Evolutionary conservation across 2,329 filamentous ascomycete genomes (phyloP).

Genomic region (Xylariaceae sp.): DNA sequence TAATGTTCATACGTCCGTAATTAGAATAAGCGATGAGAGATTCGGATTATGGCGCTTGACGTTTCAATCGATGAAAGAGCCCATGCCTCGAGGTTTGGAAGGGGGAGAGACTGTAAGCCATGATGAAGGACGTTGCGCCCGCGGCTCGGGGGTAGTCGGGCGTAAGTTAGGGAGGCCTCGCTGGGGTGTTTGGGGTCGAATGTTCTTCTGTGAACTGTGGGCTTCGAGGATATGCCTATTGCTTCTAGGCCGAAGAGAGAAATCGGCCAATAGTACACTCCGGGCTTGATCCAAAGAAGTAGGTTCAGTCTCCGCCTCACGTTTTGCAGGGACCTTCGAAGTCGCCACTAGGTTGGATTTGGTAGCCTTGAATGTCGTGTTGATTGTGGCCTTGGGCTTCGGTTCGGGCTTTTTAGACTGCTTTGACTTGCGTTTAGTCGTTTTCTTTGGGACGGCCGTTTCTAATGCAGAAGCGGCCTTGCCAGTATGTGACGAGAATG

Average conservation of each 20-base stretch:
- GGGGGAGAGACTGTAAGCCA: slow-evolving; percentile 30
- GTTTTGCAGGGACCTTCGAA: slow-evolving; percentile 30
- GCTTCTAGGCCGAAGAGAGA: slow-evolving; percentile 29
- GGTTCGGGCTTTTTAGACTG: slow-evolving; percentile 44
- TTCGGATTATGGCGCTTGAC: background rate
- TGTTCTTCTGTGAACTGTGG: slow-evolving; percentile 12
- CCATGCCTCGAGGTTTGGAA: slow-evolving; percentile 31
- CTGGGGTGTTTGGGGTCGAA: slow-evolving; percentile 15
- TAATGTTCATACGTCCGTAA: background rate
- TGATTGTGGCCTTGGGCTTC: slow-evolving; percentile 32
- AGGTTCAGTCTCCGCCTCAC: slow-evolving; percentile 22
- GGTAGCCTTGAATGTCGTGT: slow-evolving; percentile 31
- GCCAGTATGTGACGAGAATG: slow-evolving; percentile 35
- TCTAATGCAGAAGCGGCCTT: slow-evolving; percentile 26
- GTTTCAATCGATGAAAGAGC: slow-evolving; percentile 27
- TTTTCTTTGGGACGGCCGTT: slow-evolving; percentile 35
- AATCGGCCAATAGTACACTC: slow-evolving; percentile 26
- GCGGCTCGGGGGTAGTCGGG: slow-evolving; percentile 28
- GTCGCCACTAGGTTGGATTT: slow-evolving; percentile 18
- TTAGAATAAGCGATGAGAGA: background rate
- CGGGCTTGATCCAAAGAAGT: slow-evolving; percentile 10
- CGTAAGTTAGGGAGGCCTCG: slow-evolving; percentile 6
- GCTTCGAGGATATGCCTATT: slow-evolving; percentile 16
- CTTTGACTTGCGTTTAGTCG: slow-evolving; percentile 35
- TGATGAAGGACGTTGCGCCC: slow-evolving; percentile 13